A percentile compares a stretch with the other conserved stretches of the same genome.
phyloP scores from a whole-genome alignment of 2,329 filamentous ascomycete genomes.

The Fusarium poae region DNA sequence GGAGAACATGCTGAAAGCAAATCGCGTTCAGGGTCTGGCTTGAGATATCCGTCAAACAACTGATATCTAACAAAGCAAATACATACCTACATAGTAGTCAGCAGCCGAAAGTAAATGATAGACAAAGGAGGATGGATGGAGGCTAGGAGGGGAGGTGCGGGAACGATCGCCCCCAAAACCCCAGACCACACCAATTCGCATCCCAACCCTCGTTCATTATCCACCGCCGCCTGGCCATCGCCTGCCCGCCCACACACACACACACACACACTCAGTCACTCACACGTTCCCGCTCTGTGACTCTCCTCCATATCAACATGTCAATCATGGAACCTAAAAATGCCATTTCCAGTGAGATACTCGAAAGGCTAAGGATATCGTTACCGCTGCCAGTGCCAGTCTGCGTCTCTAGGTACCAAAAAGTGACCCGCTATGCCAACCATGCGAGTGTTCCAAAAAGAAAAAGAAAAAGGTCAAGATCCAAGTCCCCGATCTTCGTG shows the following conservation, averaged over 20 bases:
- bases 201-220: constrained; percentile 31
- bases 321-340: constrained; percentile 38
- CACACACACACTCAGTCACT: constrained; percentile 16
- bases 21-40: not conserved
- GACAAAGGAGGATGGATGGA: constrained; percentile 15
- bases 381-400: not conserved
- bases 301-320: constrained; percentile 30
- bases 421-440: constrained; percentile 26
- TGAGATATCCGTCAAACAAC: not conserved
- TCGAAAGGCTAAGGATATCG: not conserved
- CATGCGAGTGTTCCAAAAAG: constrained; percentile 32
- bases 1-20: not conserved
- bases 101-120: constrained; percentile 9
- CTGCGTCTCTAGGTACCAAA: constrained; percentile 28
- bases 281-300: constrained; percentile 40
- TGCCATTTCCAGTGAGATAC: constrained; percentile 18
- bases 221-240: constrained; percentile 24
- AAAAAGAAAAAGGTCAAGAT: constrained; percentile 12
- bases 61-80: not conserved
- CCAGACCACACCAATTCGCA: constrained; percentile 47
- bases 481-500: constrained; percentile 32
- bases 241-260: constrained; percentile 23
- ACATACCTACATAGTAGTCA: not conserved
- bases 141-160: constrained; percentile 50
- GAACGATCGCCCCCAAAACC: constrained; percentile 52